Conservation (phyloP, 2,329 filamentous ascomycete genomes). For the Didymella lethalis region DNA sequence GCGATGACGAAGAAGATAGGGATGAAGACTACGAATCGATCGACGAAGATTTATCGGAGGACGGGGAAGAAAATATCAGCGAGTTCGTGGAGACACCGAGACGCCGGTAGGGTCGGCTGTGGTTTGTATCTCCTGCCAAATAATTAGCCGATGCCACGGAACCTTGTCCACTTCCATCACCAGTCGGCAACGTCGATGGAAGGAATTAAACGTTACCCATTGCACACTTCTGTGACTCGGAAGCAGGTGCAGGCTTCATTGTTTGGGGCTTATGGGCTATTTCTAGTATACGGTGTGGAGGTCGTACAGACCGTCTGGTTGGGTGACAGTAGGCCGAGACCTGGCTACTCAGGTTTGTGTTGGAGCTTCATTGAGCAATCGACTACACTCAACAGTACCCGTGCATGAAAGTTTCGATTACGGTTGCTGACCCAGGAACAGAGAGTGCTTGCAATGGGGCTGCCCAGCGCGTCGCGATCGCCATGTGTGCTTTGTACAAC, state of each 20-base stretch:
- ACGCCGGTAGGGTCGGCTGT: conserved; percentile 10
- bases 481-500: conserved; percentile 4
- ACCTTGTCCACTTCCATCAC: neutral
- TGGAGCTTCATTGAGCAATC: conserved; percentile 2
- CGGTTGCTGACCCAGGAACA: neutral
- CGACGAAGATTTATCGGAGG: conserved; percentile 17
- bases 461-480: neutral
- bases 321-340: neutral
- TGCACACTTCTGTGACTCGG: neutral
- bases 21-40: conserved; percentile 33
- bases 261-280: conserved; percentile 6
- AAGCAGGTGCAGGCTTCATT: neutral
- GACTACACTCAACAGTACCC: neutral
- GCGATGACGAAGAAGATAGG: conserved; percentile 14
- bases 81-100: conserved; percentile 27
- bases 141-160: neutral
- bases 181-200: neutral
- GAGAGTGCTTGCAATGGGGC: neutral
- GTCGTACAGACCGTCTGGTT: neutral
- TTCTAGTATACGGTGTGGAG: neutral
- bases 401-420: neutral
- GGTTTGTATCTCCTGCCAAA: neutral
- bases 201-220: neutral
- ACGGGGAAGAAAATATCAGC: conserved; percentile 27
- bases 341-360: neutral